Base-by-base conservation (phyloP, 2,329 filamentous ascomycete genomes). In the Magnaporthales sp. region DNA sequence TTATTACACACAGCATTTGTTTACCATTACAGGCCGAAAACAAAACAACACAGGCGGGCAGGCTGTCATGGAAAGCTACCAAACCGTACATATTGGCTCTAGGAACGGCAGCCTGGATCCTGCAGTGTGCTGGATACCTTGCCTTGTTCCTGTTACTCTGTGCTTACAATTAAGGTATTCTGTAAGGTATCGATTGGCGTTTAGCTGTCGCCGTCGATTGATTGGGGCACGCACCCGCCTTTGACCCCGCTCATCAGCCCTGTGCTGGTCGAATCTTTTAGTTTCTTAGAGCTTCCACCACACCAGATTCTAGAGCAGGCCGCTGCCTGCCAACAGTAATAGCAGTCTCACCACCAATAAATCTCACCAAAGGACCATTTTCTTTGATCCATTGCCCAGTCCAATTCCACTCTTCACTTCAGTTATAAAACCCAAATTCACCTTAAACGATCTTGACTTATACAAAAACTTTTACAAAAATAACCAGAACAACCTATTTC, bases 251-350 rank as follows among this genome's bases (percentile, higher is more conserved):
- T 58, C 63, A 31, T 66, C 65, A 66, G 65, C 65, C 65, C 65
- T 66, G 65, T 56, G 26, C 64, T 27, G 24, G 64, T 29, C 26
- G 68, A 68, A 70, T 72, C 71, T 71, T 71, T 70, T 62, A 63
- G 71, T 63, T 72, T 72, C 71, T 70, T 69, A 67, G 66, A 70
- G 67, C 68, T 72, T 72, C 71, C 62, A 62, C 66, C 62, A 46
- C 38, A 46, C 38, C 38, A 46, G 38, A 46, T 46, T 46, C 38
- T 46, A 15, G 32, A 38, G 51, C 66, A 66, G 46, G 19, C 54
- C 22, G 46, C 61, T 27, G 54, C 56, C 56, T 58, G 62, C 15
- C 38, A 46, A n/a, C 38, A 46, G 15, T 46, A 46, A 46, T 46
- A 46, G n/a, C 66, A 67, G 66, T 54, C 66, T 62, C 62, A 67